Evolutionary conservation across 2,329 filamentous ascomycete genomes (phyloP).

Genomic region (Sordariomycetes sp.): DNA sequence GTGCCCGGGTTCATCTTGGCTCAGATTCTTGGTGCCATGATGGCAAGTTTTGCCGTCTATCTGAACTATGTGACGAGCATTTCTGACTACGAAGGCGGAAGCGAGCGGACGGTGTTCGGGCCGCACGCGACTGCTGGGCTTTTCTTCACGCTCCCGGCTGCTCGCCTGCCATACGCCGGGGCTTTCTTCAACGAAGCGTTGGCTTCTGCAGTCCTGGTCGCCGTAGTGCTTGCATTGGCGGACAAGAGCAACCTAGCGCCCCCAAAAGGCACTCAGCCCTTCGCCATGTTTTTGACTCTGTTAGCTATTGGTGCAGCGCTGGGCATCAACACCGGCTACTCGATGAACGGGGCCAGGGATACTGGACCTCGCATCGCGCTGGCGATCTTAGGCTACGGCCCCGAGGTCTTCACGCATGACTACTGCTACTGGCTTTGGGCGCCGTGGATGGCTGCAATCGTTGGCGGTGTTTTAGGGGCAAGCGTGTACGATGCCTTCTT

Average conservation of each 20-base stretch:
- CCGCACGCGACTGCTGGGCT: background rate
- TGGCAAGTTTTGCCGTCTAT: background rate
- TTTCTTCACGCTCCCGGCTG: slow-evolving; percentile 2
- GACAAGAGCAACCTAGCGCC: slow-evolving; percentile 3
- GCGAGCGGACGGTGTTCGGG: background rate
- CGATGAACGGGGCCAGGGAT: slow-evolving; percentile 2
- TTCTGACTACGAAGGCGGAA: background rate
- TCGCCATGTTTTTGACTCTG: slow-evolving; percentile 1
- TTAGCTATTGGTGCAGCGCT: slow-evolving; percentile 1
- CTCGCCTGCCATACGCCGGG: background rate
- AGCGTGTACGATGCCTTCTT: slow-evolving; percentile 1
- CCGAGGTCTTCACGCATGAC: background rate
- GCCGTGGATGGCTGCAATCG: slow-evolving; percentile 1
- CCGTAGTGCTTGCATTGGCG: background rate
- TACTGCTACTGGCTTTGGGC: slow-evolving; percentile 2
- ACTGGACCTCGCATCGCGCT: slow-evolving; percentile 1
- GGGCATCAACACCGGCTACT: slow-evolving; percentile 1
- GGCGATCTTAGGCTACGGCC: background rate
- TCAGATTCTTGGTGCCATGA: background rate
- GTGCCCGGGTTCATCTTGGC: slow-evolving; percentile 1
- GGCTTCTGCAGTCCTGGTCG: slow-evolving; percentile 1
- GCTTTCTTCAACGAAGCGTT: slow-evolving; percentile 2
- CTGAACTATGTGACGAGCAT: slow-evolving; percentile 1
- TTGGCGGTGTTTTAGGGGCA: slow-evolving; percentile 1
- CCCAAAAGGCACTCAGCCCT: slow-evolving; percentile 1